Evolutionary conservation across 2,329 filamentous ascomycete genomes (phyloP), one percentile per base, ranked within the genome.

Genomic region (Ceratocystis papillata): DNA sequence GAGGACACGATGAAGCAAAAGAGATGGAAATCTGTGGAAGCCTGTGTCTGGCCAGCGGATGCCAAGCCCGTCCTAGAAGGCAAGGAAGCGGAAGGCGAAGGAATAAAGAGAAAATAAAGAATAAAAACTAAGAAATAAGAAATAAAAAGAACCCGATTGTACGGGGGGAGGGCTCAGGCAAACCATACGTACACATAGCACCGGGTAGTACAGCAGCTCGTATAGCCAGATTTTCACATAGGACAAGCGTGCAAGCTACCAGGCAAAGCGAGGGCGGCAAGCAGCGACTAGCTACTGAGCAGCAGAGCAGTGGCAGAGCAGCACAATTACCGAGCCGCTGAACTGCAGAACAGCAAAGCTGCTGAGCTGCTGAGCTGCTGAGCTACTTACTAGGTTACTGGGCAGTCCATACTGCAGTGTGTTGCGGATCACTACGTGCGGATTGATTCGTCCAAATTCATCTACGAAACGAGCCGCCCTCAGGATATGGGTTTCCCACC

Each of bases 141-240:
- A 12, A 1, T 12, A 55, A 55, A 55, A 55, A 55, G 12, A 25
- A 5, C 8, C 50, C 50, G 50, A 55, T 28, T 20, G 20, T 15
- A 55, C 22, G 10, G 22, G 10, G 22, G 46, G 22, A 50, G 22
- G 15, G 53, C 53, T 17, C 53, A 33, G 12, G 53, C 53, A 57
- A 57, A 2, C 53, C 25, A 22, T 57, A 30, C 22, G 53, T 33
- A 30, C 30, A 30, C 28, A 59, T 30, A 59, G 17, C 20, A 53
- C 20, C 3, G n/a, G 28, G 61, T 63, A 46, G 15, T 45, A 63
- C 61, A 25, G 8, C 44, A 63, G 61, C 61, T 63, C 61, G 61
- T 63, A 63, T 63, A 46, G 46, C 61, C 28, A 63, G 5, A 63
- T 30, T 50, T 63, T 20, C 41, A 63, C 22, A 44, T 50, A 46